These are phyloP conservation scores for Aureobasidium mangrovei DNA, from an alignment of 2,329 filamentous ascomycete genomes.

Conservation along the genomic window DNA sequence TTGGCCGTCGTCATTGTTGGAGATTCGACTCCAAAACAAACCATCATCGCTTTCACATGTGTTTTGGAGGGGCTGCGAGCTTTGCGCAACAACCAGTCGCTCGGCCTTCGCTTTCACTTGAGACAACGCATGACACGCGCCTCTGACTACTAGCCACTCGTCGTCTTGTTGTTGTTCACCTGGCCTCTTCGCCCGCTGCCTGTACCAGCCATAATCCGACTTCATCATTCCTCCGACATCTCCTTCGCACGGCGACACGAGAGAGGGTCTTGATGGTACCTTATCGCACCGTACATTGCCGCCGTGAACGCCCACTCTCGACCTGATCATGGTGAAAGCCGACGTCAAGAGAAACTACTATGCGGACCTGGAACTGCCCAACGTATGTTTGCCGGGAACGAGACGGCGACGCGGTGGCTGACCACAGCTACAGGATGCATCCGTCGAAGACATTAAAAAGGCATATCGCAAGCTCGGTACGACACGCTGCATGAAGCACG, in stretches of 20 bases:
- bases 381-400: constrained; percentile 19
- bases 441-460: constrained; percentile 70
- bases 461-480: constrained; percentile 75
- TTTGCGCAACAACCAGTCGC: constrained; percentile 7
- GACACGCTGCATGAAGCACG: constrained; percentile 17
- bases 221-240: background rate
- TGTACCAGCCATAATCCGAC: background rate
- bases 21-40: background rate
- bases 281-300: background rate
- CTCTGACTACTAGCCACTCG: background rate
- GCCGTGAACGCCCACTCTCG: background rate
- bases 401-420: background rate
- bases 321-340: constrained; percentile 28
- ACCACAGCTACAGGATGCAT: constrained; percentile 41
- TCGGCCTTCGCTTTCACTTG: background rate
- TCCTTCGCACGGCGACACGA: background rate
- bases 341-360: constrained; percentile 61
- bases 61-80: constrained; percentile 11
- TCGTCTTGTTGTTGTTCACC: background rate
- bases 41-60: constrained; percentile 10
- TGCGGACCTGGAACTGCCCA: constrained; percentile 65
- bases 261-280: constrained; percentile 7
- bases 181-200: background rate
- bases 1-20: background rate
- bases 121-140: constrained; percentile 8